Evolutionary conservation across 495 filamentous ascomycete species (phyloP), one percentile per base, ranked within the genome.

Genomic region (Penicillium verhagenii): DNA sequence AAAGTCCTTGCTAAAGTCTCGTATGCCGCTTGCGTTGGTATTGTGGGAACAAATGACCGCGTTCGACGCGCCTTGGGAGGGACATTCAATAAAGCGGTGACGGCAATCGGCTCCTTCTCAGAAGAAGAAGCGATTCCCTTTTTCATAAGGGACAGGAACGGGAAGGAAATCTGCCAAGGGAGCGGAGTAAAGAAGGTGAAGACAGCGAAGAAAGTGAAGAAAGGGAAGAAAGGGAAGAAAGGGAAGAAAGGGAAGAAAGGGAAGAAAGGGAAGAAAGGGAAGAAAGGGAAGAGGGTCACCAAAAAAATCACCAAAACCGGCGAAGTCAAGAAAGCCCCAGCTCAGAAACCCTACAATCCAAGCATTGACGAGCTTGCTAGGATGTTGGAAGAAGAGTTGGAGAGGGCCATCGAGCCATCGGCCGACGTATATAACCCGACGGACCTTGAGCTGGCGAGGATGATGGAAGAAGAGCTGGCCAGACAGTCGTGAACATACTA

Each of bases 401-500:
- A n/a, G n/a, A n/a, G n/a, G n/a, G n/a, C n/a, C n/a, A n/a, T n/a
- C n/a, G n/a, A n/a, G n/a, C n/a, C n/a, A n/a, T n/a, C 28, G 28
- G 28, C 28, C 13, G 28, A 37, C 4, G 16, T 14, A 8, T 50
- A 50, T 29, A 18, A 50, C 28, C 47, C 47, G 3, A 23, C 13
- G 20, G 28, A 51, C 21, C 31, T 24, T 13, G 48, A 51, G n/a
- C 35, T 42, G 4, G 31, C 33, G 9, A 31, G 35, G n/a, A 51
- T 53, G 50, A 35, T 53, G 26, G 50, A 53, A 25, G 40, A 45
- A 14, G 50, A 53, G n/a, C 25, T 51, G 38, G 35, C 35, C 23
- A 42, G 37, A n/a, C n/a, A n/a, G n/a, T n/a, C n/a, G n/a, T n/a
- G n/a, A n/a, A n/a, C n/a, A n/a, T n/a, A n/a, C n/a, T n/a, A n/a